Base-by-base conservation (phyloP, 2,329 filamentous ascomycete genomes). In the Grosmannia clavigera region DNA sequence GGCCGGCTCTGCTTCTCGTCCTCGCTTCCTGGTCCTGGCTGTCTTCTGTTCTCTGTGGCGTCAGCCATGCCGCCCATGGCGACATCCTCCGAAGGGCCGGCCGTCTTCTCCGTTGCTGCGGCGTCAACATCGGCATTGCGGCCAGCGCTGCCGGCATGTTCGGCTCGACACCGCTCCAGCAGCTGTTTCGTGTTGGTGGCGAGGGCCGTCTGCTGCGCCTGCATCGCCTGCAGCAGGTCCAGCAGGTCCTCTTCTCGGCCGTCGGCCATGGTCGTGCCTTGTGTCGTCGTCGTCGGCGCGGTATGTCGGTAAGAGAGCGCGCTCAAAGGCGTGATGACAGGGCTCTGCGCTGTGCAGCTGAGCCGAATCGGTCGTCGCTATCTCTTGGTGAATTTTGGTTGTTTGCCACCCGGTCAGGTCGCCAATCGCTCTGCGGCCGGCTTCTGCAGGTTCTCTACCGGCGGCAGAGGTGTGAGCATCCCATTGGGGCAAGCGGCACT, bases 41-140 rank as follows among this genome's bases (percentile, higher is more conserved):
- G 38, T 16, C 12, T 40, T 12, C 12, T 3, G 43, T 10, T 16
- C 16, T 5, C 40, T 9, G 55, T 19, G n/a, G 35, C 16, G 22
- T 48, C n/a, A 25, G 12, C 19, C 54, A n/a, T 31, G 33, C 16
- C 16, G 25, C 11, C 29, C 43, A 50, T 57, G 25, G 16, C 50
- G 25, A 52, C 38, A 43, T 51, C 46, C 29, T 58, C 38, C 3
- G 38, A 6, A 6, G 33, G 33, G 33, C 33, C 33, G 33, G 33
- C 11, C 33, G 33, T 35, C 33, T 6, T 35, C 33, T 6, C 33
- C 69, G 35, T 48, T 10, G 11, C 27, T 2, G 43, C 55, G 40
- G 35, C 40, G 25, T 55, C 25, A 6, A 4, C 68, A 31, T 72
- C 63, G 5, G 16, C 38, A 12, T 3, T 27, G 40, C n/a, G 14